Conservation (phyloP, 441 rosid species). For the Populus tomentosa region DNA sequence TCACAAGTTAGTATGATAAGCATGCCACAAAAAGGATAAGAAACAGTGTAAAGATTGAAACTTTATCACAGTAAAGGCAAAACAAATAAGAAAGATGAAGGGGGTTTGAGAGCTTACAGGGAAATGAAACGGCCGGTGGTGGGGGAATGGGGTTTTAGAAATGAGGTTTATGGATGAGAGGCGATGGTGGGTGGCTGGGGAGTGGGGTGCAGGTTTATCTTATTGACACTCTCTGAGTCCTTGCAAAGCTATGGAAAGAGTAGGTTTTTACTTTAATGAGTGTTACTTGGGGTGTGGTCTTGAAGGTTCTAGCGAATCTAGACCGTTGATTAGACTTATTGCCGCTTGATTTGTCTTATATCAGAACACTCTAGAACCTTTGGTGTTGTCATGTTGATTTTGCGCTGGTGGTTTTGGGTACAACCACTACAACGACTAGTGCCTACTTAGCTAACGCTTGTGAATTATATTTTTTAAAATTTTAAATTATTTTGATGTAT, state of each 20-base stretch:
- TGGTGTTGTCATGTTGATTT: no score
- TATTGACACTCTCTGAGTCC: not conserved
- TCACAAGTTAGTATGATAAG: not conserved
- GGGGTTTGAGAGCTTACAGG: not conserved
- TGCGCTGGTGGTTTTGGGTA: no score
- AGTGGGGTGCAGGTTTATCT: not conserved
- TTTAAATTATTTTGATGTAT: no score
- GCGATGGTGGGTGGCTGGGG: not conserved
- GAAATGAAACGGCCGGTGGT: not conserved
- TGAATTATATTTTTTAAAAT: no score
- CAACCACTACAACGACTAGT: no score
- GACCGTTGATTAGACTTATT: conserved; percentile 27
- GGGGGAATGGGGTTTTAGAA: not conserved
- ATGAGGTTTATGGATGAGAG: not conserved
- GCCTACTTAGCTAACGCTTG: no score
- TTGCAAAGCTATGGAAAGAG: not conserved
- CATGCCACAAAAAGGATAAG: not conserved
- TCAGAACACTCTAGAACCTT: conserved; percentile 44
- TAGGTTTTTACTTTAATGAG: not conserved
- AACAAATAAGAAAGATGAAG: not conserved
- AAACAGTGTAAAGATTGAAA: not conserved
- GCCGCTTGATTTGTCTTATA: conserved; percentile 5
- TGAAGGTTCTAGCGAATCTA: conserved; percentile 34
- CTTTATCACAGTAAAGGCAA: not conserved
- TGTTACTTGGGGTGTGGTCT: conserved; percentile 13